Conservation (phyloP, 1,284 basidiomycete genomes). For the Cryptococcus neoformans region DNA sequence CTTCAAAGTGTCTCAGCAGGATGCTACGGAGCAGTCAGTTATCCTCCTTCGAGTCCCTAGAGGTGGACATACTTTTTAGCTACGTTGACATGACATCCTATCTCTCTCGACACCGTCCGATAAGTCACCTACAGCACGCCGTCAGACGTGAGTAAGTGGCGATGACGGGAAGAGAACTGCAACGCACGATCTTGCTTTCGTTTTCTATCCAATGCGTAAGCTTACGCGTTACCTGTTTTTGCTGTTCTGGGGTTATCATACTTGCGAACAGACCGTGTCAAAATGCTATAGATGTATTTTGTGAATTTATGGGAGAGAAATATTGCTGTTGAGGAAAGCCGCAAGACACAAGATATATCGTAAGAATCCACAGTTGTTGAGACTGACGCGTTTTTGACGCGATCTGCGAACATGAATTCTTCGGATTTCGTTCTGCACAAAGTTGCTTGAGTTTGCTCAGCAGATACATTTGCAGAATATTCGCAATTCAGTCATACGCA, state of each 20-base stretch:
- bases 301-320: too few species aligned
- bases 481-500: too few species aligned
- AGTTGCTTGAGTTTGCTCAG: too few species aligned
- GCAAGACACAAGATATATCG: too few species aligned
- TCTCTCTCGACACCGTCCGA: constrained; percentile 35
- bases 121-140: constrained; percentile 31
- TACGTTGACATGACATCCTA: constrained; percentile 36
- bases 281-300: neutral
- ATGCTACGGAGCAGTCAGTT: constrained; percentile 11
- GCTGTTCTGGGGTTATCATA: constrained; percentile 19
- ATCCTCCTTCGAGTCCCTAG: too few species aligned
- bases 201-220: constrained; percentile 34
- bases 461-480: too few species aligned
- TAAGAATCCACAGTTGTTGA: too few species aligned
- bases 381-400: neutral
- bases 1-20: constrained; percentile 19
- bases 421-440: too few species aligned
- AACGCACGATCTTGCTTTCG: constrained; percentile 27
- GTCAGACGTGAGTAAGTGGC: neutral
- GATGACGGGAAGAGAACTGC: too few species aligned
- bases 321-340: too few species aligned
- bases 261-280: neutral
- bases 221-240: constrained; percentile 10
- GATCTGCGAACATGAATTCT: too few species aligned
- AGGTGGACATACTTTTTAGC: constrained; percentile 40